These are phyloP conservation scores for Apiospora sp. DNA, from an alignment of 2,329 filamentous ascomycete genomes.

Conservation along the genomic window DNA sequence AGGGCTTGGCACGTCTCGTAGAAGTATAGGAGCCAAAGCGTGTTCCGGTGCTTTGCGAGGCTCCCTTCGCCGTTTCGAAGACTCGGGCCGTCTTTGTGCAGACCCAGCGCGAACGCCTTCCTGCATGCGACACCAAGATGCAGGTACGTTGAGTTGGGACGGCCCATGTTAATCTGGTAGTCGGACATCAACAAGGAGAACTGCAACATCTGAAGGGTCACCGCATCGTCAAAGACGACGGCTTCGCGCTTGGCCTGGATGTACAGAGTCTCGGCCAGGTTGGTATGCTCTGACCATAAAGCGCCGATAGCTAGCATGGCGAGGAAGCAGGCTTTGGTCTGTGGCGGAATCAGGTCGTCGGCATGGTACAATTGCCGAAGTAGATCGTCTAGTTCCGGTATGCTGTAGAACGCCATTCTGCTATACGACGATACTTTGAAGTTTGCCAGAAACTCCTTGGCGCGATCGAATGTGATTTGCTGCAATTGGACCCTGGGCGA, in stretches of 20 bases:
- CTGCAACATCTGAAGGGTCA: constrained; percentile 43
- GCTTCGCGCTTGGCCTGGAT: constrained; percentile 38
- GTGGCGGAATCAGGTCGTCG: constrained; percentile 31
- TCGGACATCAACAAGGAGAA: constrained; percentile 38
- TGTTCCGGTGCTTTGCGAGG: constrained; percentile 36
- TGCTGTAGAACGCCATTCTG: constrained; percentile 34
- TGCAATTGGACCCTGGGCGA: constrained; percentile 13
- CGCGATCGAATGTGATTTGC: constrained; percentile 30
- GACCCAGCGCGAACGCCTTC: constrained; percentile 40
- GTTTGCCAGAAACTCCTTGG: constrained; percentile 29
- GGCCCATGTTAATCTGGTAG: constrained; percentile 41
- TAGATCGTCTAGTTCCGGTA: constrained; percentile 34
- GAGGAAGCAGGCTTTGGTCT: constrained; percentile 34
- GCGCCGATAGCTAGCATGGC: constrained; percentile 40
- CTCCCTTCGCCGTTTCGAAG: constrained; percentile 31
- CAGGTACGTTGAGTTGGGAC: constrained; percentile 40
- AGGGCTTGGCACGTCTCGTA: constrained; percentile 38
- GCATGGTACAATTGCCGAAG: constrained; percentile 32
- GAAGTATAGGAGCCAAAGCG: constrained; percentile 41
- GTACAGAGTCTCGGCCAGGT: constrained; percentile 37
- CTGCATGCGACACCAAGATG: constrained; percentile 39
- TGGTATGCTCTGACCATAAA: constrained; percentile 35
- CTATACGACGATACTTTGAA: constrained; percentile 32
- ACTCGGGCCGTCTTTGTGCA: constrained; percentile 37
- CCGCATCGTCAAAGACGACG: constrained; percentile 39